Base-by-base conservation (phyloP, 2,329 filamentous ascomycete genomes). In the Epichloe baconii region DNA sequence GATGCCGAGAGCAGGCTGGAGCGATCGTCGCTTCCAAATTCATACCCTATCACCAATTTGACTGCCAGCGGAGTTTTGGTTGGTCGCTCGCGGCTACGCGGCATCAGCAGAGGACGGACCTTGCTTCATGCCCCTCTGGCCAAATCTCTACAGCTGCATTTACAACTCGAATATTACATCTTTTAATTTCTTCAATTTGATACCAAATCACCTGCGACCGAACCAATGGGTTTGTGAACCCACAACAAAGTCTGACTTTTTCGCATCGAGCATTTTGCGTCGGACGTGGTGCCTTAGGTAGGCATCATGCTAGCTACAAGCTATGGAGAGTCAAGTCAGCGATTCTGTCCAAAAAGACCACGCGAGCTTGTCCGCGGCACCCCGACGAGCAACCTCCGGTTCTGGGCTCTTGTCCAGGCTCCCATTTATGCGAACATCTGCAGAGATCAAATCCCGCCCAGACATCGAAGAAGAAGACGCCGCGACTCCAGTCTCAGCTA, bases 341-440 rank as follows among this genome's bases (percentile, higher is more conserved):
- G 37, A 45, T 34, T 19, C 17, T 35, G 44, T 47, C 4, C 48
- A 50, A 47, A 26, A 52, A n/a, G 49, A 37, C 31, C 17, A 50
- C 40, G 53, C 59, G n/a, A 55, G 55, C 1, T 48, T 56, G 14
- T 47, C 57, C 12, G 17, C 58, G 3, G 47, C 58, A 7, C 62
- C 59, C 46, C 59, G 58, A 52, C 72, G 79, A 62, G 80, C 69
- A 59, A 67, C 78, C 48, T 85, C 81, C 2, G 68, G 71, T 41
- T 80, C 80, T 36, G 79, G 80, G 53, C 71, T 90, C 43, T 70
- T 91, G 34, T 83, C 83, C 41, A 79, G 77, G 56, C 72, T 91
- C 49, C 79, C 83, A 41, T 88, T 90, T 63, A 69, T 90, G 55
- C 79, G 82, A 51, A 58, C 64, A 41, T 59, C 65, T 0, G 57